Conservation (phyloP, 371 early-diverging fungal genomes). For the Chytridium lagenaria region DNA sequence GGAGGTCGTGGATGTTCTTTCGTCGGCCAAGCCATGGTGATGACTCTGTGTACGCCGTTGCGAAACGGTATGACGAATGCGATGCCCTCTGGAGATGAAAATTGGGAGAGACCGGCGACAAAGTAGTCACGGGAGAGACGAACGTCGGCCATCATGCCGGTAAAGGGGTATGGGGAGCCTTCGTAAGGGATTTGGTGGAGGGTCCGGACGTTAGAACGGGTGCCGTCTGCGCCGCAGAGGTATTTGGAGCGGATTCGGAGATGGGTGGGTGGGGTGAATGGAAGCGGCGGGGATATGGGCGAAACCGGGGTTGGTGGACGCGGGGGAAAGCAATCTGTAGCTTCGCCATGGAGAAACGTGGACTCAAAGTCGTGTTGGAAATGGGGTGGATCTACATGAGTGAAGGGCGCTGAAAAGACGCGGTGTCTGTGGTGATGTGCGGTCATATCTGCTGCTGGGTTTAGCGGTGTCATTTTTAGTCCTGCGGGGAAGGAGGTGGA, state of each 20-base stretch:
- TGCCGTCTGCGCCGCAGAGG: conserved; percentile 9
- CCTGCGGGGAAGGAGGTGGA: too few species aligned
- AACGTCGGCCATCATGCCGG: conserved; percentile 10
- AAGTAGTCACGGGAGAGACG: conserved; percentile 2
- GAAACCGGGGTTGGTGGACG: neutral
- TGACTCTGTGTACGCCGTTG: neutral
- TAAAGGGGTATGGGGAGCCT: conserved; percentile 1
- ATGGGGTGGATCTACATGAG: too few species aligned
- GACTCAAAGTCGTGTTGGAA: too few species aligned
- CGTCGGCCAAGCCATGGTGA: conserved; percentile 9
- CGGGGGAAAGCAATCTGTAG: neutral
- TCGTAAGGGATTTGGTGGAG: conserved; percentile 1
- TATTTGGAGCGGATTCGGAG: conserved; percentile 6
- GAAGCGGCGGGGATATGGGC: neutral
- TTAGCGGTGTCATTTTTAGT: too few species aligned
- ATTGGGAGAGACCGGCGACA: conserved; percentile 7
- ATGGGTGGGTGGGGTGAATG: neutral
- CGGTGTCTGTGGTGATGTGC: too few species aligned
- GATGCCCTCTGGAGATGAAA: neutral
- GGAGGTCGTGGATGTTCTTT: neutral
- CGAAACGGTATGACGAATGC: conserved; percentile 12
- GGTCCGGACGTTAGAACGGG: conserved; percentile 5
- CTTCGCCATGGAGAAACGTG: too few species aligned
- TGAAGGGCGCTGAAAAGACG: too few species aligned
- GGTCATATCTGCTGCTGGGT: too few species aligned